A percentile compares a stretch with the other conserved stretches of the same genome.
phyloP scores from a whole-genome alignment of 1,139 yeast genomes.

The Schwanniomyces etchellsii region DNA sequence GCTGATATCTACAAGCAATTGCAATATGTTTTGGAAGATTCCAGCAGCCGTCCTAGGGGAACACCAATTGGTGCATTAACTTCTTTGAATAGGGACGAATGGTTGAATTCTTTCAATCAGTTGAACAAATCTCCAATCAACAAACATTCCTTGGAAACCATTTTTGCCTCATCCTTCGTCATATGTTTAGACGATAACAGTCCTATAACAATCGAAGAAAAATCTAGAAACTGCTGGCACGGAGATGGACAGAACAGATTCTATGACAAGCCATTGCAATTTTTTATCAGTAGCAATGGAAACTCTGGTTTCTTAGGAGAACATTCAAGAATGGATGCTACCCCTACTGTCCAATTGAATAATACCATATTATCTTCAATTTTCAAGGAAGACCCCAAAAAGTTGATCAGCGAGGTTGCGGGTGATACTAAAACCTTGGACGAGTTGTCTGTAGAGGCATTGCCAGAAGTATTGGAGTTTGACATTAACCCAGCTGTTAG shows the following conservation, averaged over 20 bases:
- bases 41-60: constrained; percentile 29
- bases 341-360: constrained; percentile 88
- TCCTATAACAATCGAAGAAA: constrained; percentile 80
- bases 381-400: constrained; percentile 36
- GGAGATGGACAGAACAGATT: constrained; percentile 89
- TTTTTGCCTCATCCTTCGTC: constrained; percentile 76
- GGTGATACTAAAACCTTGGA: constrained; percentile 9
- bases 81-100: constrained; percentile 80
- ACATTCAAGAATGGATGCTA: constrained; percentile 98
- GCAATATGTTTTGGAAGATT: constrained; percentile 45
- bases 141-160: constrained; percentile 54
- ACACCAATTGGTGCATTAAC: constrained; percentile 75
- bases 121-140: constrained; percentile 55
- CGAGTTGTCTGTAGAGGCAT: constrained; percentile 4
- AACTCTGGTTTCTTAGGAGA: constrained; percentile 92
- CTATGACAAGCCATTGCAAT: constrained; percentile 89
- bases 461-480: constrained; percentile 27
- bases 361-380: constrained; percentile 64
- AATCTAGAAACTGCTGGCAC: constrained; percentile 88
- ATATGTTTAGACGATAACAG: constrained; percentile 68
- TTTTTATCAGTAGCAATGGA: constrained; percentile 77
- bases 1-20: constrained; percentile 66
- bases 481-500: constrained; percentile 51
- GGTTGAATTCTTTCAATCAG: constrained; percentile 58
- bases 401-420: constrained; percentile 24